These are phyloP conservation scores for Volvariella volvacea DNA, from an alignment of 1,284 basidiomycete species.

Conservation along the genomic window DNA sequence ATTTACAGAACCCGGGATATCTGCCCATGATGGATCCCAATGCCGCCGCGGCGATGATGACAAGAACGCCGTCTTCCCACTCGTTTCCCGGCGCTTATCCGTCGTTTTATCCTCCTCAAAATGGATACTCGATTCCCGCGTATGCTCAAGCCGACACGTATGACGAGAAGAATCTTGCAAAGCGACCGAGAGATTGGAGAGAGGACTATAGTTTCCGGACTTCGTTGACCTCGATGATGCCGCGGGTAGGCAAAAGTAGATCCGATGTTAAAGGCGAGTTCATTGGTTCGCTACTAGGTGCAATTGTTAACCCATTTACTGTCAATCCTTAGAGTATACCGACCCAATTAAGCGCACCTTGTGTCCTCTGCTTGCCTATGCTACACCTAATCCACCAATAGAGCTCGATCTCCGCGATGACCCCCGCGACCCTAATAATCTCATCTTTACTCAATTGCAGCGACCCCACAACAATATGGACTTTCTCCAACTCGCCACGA, in stretches of 20 bases:
- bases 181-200: slow-evolving; percentile 30
- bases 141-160: slow-evolving; percentile 15
- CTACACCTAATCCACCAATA: slow-evolving; percentile 16
- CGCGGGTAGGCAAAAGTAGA: slow-evolving; percentile 13
- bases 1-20: slow-evolving; percentile 4
- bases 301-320: neutral
- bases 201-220: slow-evolving; percentile 23
- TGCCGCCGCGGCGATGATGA: neutral
- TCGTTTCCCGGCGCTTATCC: no score
- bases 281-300: neutral
- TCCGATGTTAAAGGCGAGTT: slow-evolving; percentile 16
- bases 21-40: neutral
- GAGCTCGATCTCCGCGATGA: slow-evolving; percentile 20
- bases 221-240: slow-evolving; percentile 13
- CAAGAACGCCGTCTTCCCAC: neutral
- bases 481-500: slow-evolving; percentile 32
- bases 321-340: slow-evolving; percentile 16
- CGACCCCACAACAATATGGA: slow-evolving; percentile 20
- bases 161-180: slow-evolving; percentile 23
- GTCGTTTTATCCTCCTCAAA: no score
- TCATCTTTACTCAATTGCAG: slow-evolving; percentile 28
- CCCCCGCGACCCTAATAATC: slow-evolving; percentile 11
- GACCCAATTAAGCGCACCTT: slow-evolving; percentile 22
- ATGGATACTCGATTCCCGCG: neutral
- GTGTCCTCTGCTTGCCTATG: slow-evolving; percentile 29